Conservation (phyloP, 2,329 filamentous ascomycete genomes). For the Aspergillus intermedius region DNA sequence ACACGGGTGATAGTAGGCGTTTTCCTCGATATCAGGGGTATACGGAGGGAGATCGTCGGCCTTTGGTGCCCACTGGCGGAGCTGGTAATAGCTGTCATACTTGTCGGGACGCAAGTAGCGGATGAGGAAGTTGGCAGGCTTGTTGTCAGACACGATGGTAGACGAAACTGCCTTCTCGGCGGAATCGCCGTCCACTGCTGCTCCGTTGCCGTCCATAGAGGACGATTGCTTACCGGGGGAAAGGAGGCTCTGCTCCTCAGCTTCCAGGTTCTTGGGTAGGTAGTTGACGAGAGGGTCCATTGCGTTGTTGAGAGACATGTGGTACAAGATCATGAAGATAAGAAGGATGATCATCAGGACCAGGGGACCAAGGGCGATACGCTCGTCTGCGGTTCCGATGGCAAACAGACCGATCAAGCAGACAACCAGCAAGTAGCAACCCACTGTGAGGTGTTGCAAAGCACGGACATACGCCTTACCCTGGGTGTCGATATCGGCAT, state of each 20-base stretch:
- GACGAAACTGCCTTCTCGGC: conserved; percentile 32
- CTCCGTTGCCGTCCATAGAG: conserved; percentile 19
- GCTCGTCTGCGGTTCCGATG: conserved; percentile 58
- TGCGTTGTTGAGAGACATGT: conserved; percentile 64
- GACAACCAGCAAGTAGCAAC: conserved; percentile 74
- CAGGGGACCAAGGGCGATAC: conserved; percentile 59
- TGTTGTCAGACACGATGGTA: conserved; percentile 17
- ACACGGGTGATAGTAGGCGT: conserved; percentile 70
- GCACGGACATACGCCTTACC: conserved; percentile 83
- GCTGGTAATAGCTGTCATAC: conserved; percentile 63
- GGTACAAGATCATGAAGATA: conserved; percentile 68
- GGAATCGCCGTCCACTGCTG: conserved; percentile 25
- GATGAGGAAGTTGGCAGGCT: conserved; percentile 31
- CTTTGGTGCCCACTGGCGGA: conserved; percentile 63
- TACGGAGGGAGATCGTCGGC: conserved; percentile 54
- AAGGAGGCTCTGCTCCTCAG: conserved; percentile 48
- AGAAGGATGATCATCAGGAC: conserved; percentile 71
- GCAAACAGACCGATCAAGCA: conserved; percentile 82
- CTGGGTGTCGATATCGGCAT: conserved; percentile 77
- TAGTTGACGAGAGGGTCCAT: conserved; percentile 70
- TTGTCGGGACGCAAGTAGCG: conserved; percentile 70
- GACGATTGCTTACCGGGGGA: conserved; percentile 23
- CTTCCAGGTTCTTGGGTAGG: conserved; percentile 66
- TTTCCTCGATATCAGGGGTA: conserved; percentile 52
- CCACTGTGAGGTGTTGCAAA: conserved; percentile 75